phyloP scores from a whole-genome alignment of 1,284 basidiomycete species.

The Tilletia indica region DNA sequence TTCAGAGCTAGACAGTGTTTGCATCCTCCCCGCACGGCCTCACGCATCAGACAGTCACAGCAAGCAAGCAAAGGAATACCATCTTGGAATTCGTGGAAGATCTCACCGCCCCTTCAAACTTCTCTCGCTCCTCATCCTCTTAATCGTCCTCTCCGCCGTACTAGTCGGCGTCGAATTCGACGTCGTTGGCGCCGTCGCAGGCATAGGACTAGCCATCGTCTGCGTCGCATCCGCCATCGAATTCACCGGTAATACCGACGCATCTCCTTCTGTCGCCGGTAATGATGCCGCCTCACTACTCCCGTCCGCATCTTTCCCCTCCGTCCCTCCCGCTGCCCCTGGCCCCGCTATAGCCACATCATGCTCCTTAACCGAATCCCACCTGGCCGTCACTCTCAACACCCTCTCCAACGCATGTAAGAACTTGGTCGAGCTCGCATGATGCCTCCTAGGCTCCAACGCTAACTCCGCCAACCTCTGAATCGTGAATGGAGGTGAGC shows the following conservation, averaged over 20 bases:
- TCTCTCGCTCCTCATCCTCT: slow-evolving; percentile 2
- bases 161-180: neutral
- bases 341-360: neutral
- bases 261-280: neutral
- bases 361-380: slow-evolving; percentile 15
- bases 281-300: too few relatives aligned
- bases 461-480: slow-evolving; percentile 38
- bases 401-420: slow-evolving; percentile 29
- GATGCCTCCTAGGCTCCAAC: slow-evolving; percentile 26
- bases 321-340: neutral
- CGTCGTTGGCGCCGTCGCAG: neutral
- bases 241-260: neutral
- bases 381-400: slow-evolving; percentile 35
- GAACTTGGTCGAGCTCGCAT: slow-evolving; percentile 29
- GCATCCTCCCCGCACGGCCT: too few relatives aligned
- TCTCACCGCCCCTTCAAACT: neutral
- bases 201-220: neutral
- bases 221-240: neutral
- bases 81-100: too few relatives aligned
- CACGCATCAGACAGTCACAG: too few relatives aligned
- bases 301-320: too few relatives aligned
- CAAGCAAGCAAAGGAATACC: too few relatives aligned
- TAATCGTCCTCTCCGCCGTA: neutral
- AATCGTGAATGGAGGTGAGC: slow-evolving; percentile 41
- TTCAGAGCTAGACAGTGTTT: too few relatives aligned